Base-by-base conservation (phyloP, 305 asterid genomes). In the Coffea humblotiana region DNA sequence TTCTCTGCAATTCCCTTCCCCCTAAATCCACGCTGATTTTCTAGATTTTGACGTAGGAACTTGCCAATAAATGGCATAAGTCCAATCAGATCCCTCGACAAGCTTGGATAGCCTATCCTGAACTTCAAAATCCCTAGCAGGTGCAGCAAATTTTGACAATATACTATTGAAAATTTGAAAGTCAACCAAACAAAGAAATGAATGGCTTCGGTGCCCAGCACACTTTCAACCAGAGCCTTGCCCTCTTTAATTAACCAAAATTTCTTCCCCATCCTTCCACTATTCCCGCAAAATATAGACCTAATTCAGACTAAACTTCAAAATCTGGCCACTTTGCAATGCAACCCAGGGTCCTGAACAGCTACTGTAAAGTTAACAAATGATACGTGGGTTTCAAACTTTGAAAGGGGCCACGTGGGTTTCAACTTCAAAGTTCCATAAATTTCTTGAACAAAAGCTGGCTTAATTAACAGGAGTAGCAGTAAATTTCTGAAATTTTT, bases 21-120 rank as follows among this genome's bases (percentile, higher is more conserved):
- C 99, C 98, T 98, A 94, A 75, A 96, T 86, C 77, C 94, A 86
- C n/a, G 99, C 97, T 0, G 99, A 96, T 89, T 90, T 94, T 40
- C 98, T 97, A 3, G 97, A 96, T 84, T 92, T 96, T 1, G 98
- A 89, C 56, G 89, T 94, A 0, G 97, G 89, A 52, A 96, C 98
- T 58, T 96, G 98, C 99, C 99, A 96, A 77, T 94, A 92, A 37
- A 96, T 91, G 71, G 98, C 98, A 54, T 94, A 96, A 6, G 93
- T 88, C 94, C 93, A 96, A 75, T 96, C 92, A 48, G 97, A 90
- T 8, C 91, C 97, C 78, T 96, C 97, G 23, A 91, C 89, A 37
- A 96, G 85, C 84, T 88, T 90, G 88, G 90, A 85, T 19, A 96
- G 87, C 7, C 89, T 78, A 68, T 90, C 90, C 77, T 91, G 98